These are phyloP conservation scores for Aspergillus aculeatus DNA, from an alignment of 2,329 filamentous ascomycete species.

Conservation along the genomic window DNA sequence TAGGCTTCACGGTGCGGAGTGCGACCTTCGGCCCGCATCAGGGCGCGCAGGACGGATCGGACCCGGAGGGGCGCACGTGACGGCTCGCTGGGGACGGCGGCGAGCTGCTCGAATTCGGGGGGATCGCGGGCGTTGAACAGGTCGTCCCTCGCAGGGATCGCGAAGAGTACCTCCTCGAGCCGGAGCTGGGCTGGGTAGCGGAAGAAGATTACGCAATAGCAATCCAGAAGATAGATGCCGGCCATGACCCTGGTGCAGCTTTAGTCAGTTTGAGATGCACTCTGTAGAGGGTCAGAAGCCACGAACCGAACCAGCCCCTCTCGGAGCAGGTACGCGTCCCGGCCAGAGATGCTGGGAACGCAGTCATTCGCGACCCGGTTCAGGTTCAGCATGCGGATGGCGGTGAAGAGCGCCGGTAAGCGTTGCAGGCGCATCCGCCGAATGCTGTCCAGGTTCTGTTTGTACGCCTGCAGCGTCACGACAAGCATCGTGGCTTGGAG, in stretches of 20 bases:
- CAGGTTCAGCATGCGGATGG: neutral
- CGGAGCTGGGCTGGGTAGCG: neutral
- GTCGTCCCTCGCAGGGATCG: neutral
- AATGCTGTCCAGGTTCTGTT: neutral
- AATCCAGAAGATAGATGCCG: neutral
- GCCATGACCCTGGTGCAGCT: neutral
- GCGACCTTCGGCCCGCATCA: neutral
- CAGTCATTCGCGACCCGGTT: neutral
- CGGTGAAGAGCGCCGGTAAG: neutral
- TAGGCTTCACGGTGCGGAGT: neutral
- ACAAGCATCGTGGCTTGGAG: neutral
- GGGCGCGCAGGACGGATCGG: neutral
- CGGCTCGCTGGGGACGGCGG: too few relatives aligned
- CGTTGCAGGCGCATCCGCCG: neutral
- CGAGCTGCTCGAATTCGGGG: neutral
- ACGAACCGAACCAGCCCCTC: neutral
- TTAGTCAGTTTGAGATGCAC: neutral
- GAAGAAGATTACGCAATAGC: neutral
- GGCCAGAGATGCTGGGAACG: neutral
- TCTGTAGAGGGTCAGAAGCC: neutral
- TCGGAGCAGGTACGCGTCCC: neutral
- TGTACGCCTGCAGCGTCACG: neutral
- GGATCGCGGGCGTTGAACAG: neutral
- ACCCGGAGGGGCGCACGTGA: neutral
- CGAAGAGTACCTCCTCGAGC: neutral